Evolutionary conservation across 768 basidiomycete genomes (phyloP), one percentile per base, ranked within the genome.

Genomic region (Agrocybe chaxingu): DNA sequence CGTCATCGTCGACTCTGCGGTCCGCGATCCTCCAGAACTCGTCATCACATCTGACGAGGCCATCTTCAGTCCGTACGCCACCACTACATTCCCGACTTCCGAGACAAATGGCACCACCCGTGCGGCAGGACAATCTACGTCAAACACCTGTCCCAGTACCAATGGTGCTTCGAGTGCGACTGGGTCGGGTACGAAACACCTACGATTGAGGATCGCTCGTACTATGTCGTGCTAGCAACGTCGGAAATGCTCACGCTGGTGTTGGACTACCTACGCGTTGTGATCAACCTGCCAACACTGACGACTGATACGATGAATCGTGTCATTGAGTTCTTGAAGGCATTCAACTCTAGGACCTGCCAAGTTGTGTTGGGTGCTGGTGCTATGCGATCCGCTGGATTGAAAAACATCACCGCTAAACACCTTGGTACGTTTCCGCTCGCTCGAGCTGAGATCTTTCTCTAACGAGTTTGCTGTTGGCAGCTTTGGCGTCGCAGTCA

Each of bases 311-410:
- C 87, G n/a, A 96, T 98, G 91, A 82, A 84, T 54, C 82, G 92
- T 33, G 78, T 95, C 19, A 91, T 98, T 56, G 97, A 99, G 66
- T 95, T 95, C 63, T 74, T 99, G 52, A 98, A 98, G 70, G 87
- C 94, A 24, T 98, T 96, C 75, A 99, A 99, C 66, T 98, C 96
- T 30, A 76, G 97, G 58, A 96, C 93, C 2, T 99, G 97, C 68
- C 97, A 98, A 66, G 95, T 98, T 40, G 97, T 99, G 0, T 76
- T 99, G 7, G 97, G 97, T 3, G 97, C 97, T 7, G 97, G 97
- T 10, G 97, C 97, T n/a, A 98, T 98, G 95, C 79, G 94, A 38
- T 94, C 92, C 12, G 97, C 97, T 13, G 97, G 97, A 5, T 70
- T 99, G 61, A 98, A 92, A 70, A 96, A 98, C 64, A 99, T 99